Conservation (phyloP, 1,139 yeast species). For the Nakaseomyces bracarensis region DNA sequence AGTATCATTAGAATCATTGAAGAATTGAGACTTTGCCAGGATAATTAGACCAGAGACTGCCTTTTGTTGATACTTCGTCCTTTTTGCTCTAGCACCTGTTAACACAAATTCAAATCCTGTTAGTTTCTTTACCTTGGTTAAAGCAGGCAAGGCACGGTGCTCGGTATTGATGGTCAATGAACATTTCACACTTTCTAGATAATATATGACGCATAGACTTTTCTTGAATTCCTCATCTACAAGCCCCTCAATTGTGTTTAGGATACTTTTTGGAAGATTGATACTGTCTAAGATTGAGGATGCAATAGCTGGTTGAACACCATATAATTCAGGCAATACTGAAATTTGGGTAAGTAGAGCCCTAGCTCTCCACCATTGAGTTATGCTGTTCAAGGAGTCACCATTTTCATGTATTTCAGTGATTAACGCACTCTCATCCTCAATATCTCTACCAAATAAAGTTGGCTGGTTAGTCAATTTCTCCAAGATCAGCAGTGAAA, state of each 20-base stretch:
- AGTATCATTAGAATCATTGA: conserved; percentile 22
- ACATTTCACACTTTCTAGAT: conserved; percentile 59
- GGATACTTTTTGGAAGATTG: conserved; percentile 24
- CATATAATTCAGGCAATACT: conserved; percentile 51
- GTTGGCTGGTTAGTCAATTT: conserved; percentile 33
- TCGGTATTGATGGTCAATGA: conserved; percentile 56
- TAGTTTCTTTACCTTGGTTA: conserved; percentile 45
- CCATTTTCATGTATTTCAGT: conserved; percentile 10
- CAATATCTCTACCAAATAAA: conserved; percentile 28
- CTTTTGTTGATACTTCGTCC: conserved; percentile 73
- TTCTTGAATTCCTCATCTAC: conserved; percentile 26
- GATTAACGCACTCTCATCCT: conserved; percentile 23
- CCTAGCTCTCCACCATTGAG: conserved; percentile 69
- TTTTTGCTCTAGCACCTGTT: conserved; percentile 82
- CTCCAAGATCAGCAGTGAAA: conserved; percentile 48
- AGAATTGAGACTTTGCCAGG: conserved; percentile 47
- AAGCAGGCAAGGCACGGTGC: conserved; percentile 45
- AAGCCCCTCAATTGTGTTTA: conserved; percentile 24
- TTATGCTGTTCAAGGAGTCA: conserved; percentile 37
- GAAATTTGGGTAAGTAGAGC: conserved; percentile 56
- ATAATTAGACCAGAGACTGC: conserved; percentile 70
- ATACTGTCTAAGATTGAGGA: conserved; percentile 29
- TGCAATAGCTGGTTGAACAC: conserved; percentile 33
- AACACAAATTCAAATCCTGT: conserved; percentile 58
- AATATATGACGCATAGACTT: conserved; percentile 41